These are phyloP conservation scores for bread wheat (Triticum aestivum) DNA, from an alignment of 176 grass and related monocot genomes.

Conservation along the genomic window DNA sequence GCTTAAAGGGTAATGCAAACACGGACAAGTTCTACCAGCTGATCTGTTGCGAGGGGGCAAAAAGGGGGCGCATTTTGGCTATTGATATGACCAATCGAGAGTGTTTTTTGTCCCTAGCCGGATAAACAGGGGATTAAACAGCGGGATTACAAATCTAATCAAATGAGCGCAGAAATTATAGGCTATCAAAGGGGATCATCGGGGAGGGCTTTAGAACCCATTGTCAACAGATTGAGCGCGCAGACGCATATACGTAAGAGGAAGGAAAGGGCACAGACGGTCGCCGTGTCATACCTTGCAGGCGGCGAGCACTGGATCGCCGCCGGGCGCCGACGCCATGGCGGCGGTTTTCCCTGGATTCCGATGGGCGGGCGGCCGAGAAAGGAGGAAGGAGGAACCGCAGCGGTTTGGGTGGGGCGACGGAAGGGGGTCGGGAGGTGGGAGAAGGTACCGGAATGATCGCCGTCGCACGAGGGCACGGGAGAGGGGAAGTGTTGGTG, in stretches of 20 bases:
- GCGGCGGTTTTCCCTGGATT: neutral
- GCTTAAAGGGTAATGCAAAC: neutral
- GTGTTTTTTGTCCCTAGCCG: neutral
- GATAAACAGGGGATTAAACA: neutral
- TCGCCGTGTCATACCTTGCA: conserved; percentile 6
- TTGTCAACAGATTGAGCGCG: conserved; percentile 14
- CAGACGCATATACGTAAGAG: neutral
- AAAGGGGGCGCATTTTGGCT: neutral
- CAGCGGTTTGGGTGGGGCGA: neutral
- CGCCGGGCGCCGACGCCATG: conserved; percentile 7
- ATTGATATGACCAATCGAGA: neutral
- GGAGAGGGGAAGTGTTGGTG: conserved; percentile 1
- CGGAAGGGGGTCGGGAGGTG: neutral
- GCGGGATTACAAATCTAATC: neutral
- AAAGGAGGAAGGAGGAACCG: neutral
- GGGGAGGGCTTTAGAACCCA: neutral
- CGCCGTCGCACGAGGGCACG: neutral
- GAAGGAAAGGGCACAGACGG: neutral
- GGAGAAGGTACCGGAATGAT: neutral
- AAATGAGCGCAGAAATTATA: neutral
- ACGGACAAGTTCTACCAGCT: neutral
- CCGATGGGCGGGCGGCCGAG: neutral
- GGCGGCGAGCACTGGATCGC: conserved; percentile 7
- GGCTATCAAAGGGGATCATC: neutral
- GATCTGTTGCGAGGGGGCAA: neutral